A percentile compares a stretch with the other conserved stretches of the same genome.
Conservation (phyloP, 352 stramenopile genomes). For the Hyaloperonospora brassicae region DNA sequence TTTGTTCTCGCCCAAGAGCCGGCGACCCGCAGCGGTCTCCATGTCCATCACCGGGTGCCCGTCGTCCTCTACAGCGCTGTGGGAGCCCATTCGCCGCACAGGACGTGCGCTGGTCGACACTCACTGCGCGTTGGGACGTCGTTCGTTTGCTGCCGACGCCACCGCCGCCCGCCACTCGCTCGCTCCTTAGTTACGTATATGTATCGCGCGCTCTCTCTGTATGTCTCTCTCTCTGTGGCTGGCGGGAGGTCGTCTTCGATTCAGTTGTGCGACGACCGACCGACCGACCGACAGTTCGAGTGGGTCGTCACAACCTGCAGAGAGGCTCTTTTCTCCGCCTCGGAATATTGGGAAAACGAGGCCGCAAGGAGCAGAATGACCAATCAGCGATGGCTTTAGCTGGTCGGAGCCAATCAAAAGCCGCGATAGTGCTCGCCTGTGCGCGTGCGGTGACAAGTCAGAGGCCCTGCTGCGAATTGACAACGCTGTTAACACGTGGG, state of each 20-base stretch:
- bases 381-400: constrained; percentile 23
- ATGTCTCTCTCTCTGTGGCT: no score
- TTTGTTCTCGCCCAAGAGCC: constrained; percentile 29
- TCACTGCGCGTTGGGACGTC: no score
- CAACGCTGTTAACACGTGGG: constrained; percentile 11
- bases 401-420: constrained; percentile 3
- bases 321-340: constrained; percentile 8
- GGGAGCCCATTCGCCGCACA: constrained; percentile 28
- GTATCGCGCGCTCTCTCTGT: no score
- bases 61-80: constrained; percentile 41
- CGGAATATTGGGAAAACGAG: constrained; percentile 32
- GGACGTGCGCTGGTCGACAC: constrained; percentile 1
- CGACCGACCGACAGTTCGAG: no score
- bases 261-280: constrained; percentile 17
- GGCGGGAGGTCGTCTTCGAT: constrained; percentile 8
- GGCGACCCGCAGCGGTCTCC: constrained; percentile 23
- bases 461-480: constrained; percentile 5
- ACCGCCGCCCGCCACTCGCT: constrained; percentile 7
- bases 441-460: constrained; percentile 15
- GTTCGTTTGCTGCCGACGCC: not conserved
- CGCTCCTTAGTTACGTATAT: not conserved
- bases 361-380: constrained; percentile 1
- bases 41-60: constrained; percentile 38
- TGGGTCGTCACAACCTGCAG: constrained; percentile 9
- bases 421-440: not conserved